phyloP scores from a whole-genome alignment of 176 grass and related monocot genomes.

The Eragrostis nindensis region DNA sequence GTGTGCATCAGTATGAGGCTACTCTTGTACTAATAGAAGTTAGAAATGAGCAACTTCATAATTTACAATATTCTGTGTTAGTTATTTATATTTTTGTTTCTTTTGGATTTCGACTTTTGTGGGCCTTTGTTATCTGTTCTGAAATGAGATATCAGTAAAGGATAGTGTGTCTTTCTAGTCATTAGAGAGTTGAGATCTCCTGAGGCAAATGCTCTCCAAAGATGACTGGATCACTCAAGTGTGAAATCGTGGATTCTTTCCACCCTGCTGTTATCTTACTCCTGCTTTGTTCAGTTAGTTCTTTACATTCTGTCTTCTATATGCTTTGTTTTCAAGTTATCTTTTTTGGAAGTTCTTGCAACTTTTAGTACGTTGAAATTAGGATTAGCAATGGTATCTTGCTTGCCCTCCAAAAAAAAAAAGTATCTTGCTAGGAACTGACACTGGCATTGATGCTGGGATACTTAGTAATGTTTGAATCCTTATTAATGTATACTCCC shows the following conservation, averaged over 20 bases:
- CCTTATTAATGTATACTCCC: no score
- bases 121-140: background rate
- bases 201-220: background rate
- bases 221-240: background rate
- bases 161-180: background rate
- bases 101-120: background rate
- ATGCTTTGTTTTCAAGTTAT: background rate
- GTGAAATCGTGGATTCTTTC: background rate
- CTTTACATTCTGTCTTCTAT: background rate
- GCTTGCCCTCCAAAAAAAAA: no score
- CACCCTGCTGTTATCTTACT: background rate
- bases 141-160: background rate
- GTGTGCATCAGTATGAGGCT: background rate
- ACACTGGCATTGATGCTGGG: background rate
- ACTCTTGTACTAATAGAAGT: background rate
- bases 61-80: background rate
- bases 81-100: background rate
- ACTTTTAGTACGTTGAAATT: background rate
- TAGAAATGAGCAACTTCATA: background rate
- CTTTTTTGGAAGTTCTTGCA: background rate
- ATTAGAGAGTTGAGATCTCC: background rate
- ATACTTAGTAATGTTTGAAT: background rate
- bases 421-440: background rate
- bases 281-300: background rate
- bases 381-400: background rate